Evolutionary conservation across 257 asterid species (phyloP).

Genomic region (Voacanga thouarsii): DNA sequence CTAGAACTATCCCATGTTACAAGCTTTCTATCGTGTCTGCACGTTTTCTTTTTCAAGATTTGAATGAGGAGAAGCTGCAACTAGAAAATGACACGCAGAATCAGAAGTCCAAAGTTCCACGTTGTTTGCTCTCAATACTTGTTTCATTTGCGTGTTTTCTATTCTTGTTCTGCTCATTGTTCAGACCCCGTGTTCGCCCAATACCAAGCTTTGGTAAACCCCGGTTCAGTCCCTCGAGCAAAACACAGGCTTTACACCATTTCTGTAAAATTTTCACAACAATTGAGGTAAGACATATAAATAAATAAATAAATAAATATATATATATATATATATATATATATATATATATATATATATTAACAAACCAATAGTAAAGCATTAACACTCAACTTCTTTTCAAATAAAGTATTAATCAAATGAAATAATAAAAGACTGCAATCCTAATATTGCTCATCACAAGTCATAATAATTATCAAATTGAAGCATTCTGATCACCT

Average conservation of each 20-base stretch:
- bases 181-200: slow-evolving; percentile 57
- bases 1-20: neutral
- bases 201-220: slow-evolving; percentile 92
- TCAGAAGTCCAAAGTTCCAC: slow-evolving; percentile 74
- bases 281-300: neutral
- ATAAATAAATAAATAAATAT: too few relatives aligned
- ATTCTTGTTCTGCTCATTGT: slow-evolving; percentile 34
- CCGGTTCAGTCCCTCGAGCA: slow-evolving; percentile 85
- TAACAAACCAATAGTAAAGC: neutral
- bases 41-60: neutral
- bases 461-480: neutral
- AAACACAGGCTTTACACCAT: slow-evolving; percentile 96
- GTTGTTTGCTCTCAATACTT: slow-evolving; percentile 62
- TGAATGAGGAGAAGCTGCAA: neutral
- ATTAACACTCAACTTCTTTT: neutral
- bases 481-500: neutral
- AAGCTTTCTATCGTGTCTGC: neutral
- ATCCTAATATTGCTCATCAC: neutral
- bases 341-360: too few relatives aligned
- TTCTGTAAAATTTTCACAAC: slow-evolving; percentile 45
- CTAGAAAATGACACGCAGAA: neutral
- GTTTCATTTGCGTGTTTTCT: slow-evolving; percentile 38
- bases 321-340: too few relatives aligned
- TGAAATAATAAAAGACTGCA: neutral
- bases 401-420: neutral